Percentiles rank a stretch among this genome's conserved stretches.
These are phyloP conservation scores for Pseudophaeomoniella oleicola DNA, from an alignment of 2,329 filamentous ascomycete species.

Conservation along the genomic window DNA sequence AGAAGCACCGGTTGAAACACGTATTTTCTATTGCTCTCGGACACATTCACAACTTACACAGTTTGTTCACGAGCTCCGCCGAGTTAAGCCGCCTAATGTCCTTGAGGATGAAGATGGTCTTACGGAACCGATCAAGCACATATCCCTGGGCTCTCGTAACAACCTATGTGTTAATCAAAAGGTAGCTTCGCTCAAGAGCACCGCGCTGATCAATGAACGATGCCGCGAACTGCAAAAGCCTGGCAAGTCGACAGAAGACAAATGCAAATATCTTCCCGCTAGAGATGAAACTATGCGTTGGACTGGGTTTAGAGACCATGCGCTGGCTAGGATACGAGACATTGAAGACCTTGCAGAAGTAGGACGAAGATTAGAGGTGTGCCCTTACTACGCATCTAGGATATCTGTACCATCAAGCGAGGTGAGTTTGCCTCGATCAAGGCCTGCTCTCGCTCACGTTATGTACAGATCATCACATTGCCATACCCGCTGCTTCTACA, in stretches of 20 bases:
- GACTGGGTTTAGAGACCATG: conserved; percentile 71
- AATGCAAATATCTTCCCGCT: conserved; percentile 64
- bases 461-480: conserved; percentile 59
- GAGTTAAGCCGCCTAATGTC: conserved; percentile 57
- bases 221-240: conserved; percentile 83
- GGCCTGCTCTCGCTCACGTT: conserved; percentile 5
- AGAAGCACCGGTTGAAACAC: conserved; percentile 47
- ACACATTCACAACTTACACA: conserved; percentile 87
- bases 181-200: conserved; percentile 53
- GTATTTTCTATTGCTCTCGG: conserved; percentile 84
- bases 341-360: conserved; percentile 79
- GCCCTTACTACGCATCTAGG: conserved; percentile 92
- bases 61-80: conserved; percentile 68
- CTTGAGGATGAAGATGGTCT: conserved; percentile 16
- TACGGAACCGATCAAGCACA: conserved; percentile 56
- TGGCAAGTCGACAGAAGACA: conserved; percentile 43
- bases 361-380: conserved; percentile 66
- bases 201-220: conserved; percentile 80
- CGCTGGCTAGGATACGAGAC: conserved; percentile 72
- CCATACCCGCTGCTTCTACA: conserved; percentile 87
- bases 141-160: conserved; percentile 75
- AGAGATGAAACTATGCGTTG: conserved; percentile 58
- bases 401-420: conserved; percentile 70
- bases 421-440: conserved; percentile 19
- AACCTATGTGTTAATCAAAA: conserved; percentile 79